Base-by-base conservation (phyloP, 495 filamentous ascomycete genomes). In the Extremus antarcticus region DNA sequence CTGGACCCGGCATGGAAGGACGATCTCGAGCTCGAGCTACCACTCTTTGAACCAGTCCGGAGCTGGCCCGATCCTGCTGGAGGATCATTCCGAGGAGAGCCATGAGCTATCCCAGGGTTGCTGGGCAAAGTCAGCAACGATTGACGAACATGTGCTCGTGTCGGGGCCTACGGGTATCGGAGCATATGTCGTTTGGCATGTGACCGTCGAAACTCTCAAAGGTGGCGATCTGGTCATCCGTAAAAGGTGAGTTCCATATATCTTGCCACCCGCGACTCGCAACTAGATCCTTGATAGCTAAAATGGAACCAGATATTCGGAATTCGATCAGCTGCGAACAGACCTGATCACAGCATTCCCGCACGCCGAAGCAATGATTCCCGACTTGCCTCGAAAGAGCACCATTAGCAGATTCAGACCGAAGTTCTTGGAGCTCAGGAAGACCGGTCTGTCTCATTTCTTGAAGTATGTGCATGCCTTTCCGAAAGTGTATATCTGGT, bases 161-260 rank as follows among this genome's bases (percentile, higher is more conserved):
- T 73, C 76, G 56, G 85, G 77, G 0, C 75, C 72, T 40, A 79
- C 76, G 3, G 79, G 80, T 10, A 73, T 85, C 17, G 85, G 85
- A 2, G 75, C 81, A 0, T 88, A 87, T 67, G 82, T 87, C 22
- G 82, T 86, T 17, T 88, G 85, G 85, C 83, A 82, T 65, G 85
- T 81, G 61, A 79, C 66, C 24, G 77, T 88, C 35, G 76, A 83
- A 61, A 87, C 84, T 2, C 71, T 87, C 25, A 79, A 87, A 71
- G 84, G 80, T 16, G 81, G 80, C 29, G 73, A 76, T 16, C 79
- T 85, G 60, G 73, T 73, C 47, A 73, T 84, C 47, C 74, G 78
- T 19, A 80, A 84, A 71, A 78, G 80, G 74, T 78, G 66, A 52
- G 59, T 35, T 4, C 4, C 7, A 35, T 13, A 13, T 35, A 13